Percentiles rank a stretch among this genome's conserved stretches.
Conservation (phyloP, 2,329 filamentous ascomycete genomes). For the Apiospora pterosperma region DNA sequence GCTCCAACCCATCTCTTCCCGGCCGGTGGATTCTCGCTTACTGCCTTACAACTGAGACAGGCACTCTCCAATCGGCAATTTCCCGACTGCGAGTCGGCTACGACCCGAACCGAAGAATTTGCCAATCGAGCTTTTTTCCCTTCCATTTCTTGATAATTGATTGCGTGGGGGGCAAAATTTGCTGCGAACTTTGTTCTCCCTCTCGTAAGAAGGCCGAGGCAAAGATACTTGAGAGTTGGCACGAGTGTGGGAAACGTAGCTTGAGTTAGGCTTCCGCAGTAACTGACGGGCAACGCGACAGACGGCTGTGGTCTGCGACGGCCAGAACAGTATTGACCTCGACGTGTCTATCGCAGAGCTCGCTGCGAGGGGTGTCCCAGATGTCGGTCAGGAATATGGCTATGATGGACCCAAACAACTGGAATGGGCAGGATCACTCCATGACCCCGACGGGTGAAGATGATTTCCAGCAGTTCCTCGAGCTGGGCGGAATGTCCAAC, state of each 20-base stretch:
- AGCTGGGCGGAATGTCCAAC: conserved; percentile 54
- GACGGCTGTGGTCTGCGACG: background rate
- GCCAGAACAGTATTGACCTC: background rate
- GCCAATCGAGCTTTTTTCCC: background rate
- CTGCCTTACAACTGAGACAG: background rate
- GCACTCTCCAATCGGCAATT: background rate
- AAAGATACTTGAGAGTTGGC: background rate
- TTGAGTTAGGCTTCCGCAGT: background rate
- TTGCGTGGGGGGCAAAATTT: background rate
- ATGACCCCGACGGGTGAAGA: conserved; percentile 51
- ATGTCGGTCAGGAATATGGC: conserved; percentile 19
- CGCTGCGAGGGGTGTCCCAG: background rate
- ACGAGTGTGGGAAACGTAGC: background rate
- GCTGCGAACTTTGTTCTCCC: background rate
- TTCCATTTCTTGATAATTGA: background rate
- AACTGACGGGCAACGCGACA: background rate
- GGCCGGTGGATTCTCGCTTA: background rate
- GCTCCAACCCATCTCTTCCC: too few species aligned
- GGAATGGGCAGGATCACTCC: conserved; percentile 55
- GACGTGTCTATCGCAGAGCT: background rate
- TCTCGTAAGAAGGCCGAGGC: background rate
- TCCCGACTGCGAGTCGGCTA: background rate
- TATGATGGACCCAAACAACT: conserved; percentile 52
- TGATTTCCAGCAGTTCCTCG: conserved; percentile 62
- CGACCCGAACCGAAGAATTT: background rate